These are phyloP conservation scores for Stereum hirsutum DNA, from an alignment of 1,284 basidiomycete species.

Conservation along the genomic window DNA sequence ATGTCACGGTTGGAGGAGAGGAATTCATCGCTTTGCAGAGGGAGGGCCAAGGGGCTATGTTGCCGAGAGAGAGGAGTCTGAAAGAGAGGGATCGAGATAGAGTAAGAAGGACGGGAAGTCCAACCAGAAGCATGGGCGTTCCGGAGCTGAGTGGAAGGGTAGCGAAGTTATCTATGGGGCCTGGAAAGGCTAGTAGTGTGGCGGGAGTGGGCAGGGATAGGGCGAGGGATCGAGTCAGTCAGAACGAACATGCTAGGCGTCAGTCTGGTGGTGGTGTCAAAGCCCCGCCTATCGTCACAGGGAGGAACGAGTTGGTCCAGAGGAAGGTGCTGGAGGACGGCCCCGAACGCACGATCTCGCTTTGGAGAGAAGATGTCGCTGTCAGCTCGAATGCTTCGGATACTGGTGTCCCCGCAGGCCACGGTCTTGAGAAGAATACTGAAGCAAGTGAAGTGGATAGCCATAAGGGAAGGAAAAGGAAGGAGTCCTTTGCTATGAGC, in stretches of 20 bases:
- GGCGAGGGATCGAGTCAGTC: background rate
- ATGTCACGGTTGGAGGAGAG: conserved; percentile 14
- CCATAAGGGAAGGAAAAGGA: conserved; percentile 16
- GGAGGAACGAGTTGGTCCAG: conserved; percentile 22
- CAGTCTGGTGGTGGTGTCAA: conserved; percentile 5
- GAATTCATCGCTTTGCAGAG: background rate
- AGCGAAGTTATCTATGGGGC: background rate
- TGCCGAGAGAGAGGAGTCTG: background rate
- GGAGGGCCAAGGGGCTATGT: background rate
- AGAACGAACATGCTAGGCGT: too few species aligned
- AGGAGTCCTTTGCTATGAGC: too few species aligned
- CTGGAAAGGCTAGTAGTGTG: background rate
- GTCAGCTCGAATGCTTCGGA: conserved; percentile 16
- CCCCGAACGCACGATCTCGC: conserved; percentile 24
- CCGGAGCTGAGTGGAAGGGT: background rate
- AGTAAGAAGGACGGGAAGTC: conserved; percentile 6
- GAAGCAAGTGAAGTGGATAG: conserved; percentile 13
- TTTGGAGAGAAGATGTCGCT: conserved; percentile 28
- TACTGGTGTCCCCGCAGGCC: too few species aligned
- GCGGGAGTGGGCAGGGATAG: background rate
- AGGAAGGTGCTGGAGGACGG: conserved; percentile 24
- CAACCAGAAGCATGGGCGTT: conserved; percentile 6
- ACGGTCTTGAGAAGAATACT: conserved; percentile 8
- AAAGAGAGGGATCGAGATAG: too few species aligned
- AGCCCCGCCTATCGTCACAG: conserved; percentile 14